Evolutionary conservation across 148 eudicot species (phyloP), one percentile per base, ranked within the genome.

Genomic region (Camellia granthamiana): DNA sequence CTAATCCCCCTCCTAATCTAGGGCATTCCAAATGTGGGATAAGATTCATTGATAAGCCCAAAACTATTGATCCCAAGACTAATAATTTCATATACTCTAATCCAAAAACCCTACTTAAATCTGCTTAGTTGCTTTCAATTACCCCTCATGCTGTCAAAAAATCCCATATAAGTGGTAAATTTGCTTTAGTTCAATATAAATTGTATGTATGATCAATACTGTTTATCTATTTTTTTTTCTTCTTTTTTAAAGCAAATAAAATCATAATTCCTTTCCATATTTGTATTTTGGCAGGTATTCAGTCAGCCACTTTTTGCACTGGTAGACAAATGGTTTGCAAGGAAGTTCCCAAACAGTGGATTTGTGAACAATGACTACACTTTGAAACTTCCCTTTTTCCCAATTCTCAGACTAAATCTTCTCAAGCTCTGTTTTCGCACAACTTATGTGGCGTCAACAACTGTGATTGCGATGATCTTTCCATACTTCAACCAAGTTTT

Each of bases 401-500:
- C 86, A 0, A 13, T 71, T 52, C 5, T 88, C 7, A 77, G 46
- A 38, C 21, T 83, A 41, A 88, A 85, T 65, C 83, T 77, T 43
- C 74, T 85, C 1, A 85, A 87, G 70, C 23, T 90, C 30, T 84
- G 89, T 54, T 87, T 87, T 69, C 78, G 89, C 65, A 87, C 89
- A 7, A 66, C 80, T 55, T 89, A 89, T 21, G 90, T 89, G 30
- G 85, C 76, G 1, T 82, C 83, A 6, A 85, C 92, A 5, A 82
- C 86, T 14, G 67, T 66, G 23, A 76, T 84, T 1, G 90, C 88
- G 5, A 82, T 84, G 68, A 18, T 77, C 16, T 88, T 88, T 18
- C 88, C 91, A 16, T 87, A 84, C 85, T 88, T 88, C 84, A 88
- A 90, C 68, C 84, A 88, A 75, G 85, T 88, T 7, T 51, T 90